phyloP scores from a whole-genome alignment of 1,284 basidiomycete species.

The Leccinum pachyderme region DNA sequence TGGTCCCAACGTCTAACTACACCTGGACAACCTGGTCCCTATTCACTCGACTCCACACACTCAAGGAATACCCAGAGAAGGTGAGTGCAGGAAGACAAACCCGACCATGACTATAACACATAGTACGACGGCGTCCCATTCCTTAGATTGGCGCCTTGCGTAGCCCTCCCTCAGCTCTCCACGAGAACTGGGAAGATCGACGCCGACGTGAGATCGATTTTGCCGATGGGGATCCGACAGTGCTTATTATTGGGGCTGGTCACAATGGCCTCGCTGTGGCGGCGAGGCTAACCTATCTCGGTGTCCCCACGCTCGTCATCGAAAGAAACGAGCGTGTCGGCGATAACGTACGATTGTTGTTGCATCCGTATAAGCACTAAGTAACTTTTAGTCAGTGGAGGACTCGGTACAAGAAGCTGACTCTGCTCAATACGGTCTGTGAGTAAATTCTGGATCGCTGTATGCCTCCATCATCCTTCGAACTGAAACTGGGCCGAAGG shows the following conservation, averaged over 20 bases:
- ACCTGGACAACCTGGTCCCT: too few species aligned
- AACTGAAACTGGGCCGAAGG: conserved; percentile 14
- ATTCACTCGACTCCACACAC: too few species aligned
- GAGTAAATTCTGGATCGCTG: conserved; percentile 9
- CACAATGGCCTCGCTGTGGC: conserved; percentile 38
- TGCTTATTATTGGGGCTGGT: conserved; percentile 37
- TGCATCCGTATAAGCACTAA: background rate
- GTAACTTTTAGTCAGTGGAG: conserved; percentile 24
- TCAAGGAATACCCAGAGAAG: too few species aligned
- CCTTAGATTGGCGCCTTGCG: background rate
- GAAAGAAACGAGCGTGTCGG: conserved; percentile 36
- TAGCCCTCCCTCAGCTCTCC: background rate
- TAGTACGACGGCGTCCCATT: background rate
- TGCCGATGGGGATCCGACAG: conserved; percentile 22
- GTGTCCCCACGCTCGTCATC: conserved; percentile 35
- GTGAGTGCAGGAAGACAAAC: background rate
- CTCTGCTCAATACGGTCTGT: conserved; percentile 28
- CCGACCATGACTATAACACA: background rate
- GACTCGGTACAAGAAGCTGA: conserved; percentile 29
- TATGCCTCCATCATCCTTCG: background rate
- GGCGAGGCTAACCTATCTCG: conserved; percentile 20
- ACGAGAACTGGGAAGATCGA: background rate
- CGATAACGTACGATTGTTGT: conserved; percentile 31
- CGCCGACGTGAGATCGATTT: conserved; percentile 16
- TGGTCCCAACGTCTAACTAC: too few species aligned